Evolutionary conservation across 495 filamentous ascomycete species (phyloP).

Genomic region (Stereocaulon alpinum): DNA sequence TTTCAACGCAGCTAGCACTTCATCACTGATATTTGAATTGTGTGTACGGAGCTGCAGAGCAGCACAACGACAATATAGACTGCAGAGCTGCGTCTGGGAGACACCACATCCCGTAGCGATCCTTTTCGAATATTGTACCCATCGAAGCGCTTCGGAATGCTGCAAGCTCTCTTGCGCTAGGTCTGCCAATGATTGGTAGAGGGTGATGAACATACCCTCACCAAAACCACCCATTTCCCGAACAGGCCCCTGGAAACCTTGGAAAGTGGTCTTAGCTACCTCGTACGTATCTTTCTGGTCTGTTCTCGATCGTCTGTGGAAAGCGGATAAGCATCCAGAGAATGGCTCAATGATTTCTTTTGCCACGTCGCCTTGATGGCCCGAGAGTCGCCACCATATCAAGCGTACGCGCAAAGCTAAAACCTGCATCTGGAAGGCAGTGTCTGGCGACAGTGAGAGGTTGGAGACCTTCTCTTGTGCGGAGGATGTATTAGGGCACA

Average conservation of each 20-base stretch:
- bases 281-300: constrained; percentile 24
- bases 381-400: constrained; percentile 60
- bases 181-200: constrained; percentile 26
- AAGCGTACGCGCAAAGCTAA: constrained; percentile 56
- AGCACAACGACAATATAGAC: constrained; percentile 7
- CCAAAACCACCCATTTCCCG: not conserved
- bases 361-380: constrained; percentile 55
- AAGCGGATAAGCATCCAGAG: constrained; percentile 51
- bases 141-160: constrained; percentile 36
- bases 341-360: constrained; percentile 65
- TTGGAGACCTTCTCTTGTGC: constrained; percentile 41
- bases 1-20: constrained; percentile 21
- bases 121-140: constrained; percentile 33
- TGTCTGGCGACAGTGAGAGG: constrained; percentile 46
- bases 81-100: constrained; percentile 13
- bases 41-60: constrained; percentile 6
- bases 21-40: not conserved
- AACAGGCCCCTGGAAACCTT: constrained; percentile 2
- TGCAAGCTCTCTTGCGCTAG: constrained; percentile 37
- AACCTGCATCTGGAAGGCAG: constrained; percentile 53
- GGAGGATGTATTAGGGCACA: constrained; percentile 47
- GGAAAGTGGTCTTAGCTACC: constrained; percentile 17
- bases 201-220: constrained; percentile 10
- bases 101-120: constrained; percentile 16
- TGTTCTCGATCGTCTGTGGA: constrained; percentile 21